Evolutionary conservation across 805 yeast genomes (phyloP).

Genomic region (Priceomyces melissophilus): DNA sequence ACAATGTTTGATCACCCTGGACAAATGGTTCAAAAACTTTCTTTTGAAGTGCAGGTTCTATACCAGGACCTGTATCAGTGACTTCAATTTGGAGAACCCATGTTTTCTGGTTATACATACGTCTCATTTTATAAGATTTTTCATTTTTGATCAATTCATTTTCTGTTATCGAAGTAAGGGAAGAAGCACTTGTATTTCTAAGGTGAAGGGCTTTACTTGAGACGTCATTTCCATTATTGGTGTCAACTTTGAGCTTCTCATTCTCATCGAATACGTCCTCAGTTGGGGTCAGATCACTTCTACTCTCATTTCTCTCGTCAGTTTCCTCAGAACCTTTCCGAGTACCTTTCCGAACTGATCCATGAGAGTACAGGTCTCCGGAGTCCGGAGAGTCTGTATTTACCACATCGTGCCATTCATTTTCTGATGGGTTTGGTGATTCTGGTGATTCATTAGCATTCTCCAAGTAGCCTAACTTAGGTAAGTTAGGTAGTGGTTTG

Average conservation of each 20-base stretch:
- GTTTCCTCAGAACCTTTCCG: background rate
- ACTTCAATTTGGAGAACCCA: constrained; percentile 73
- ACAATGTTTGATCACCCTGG: constrained; percentile 93
- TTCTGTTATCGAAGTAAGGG: constrained; percentile 11
- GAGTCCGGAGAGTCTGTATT: background rate
- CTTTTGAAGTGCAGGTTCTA: constrained; percentile 74
- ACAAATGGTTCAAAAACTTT: constrained; percentile 94
- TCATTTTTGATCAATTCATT: constrained; percentile 34
- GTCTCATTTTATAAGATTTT: constrained; percentile 32
- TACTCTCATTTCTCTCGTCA: background rate
- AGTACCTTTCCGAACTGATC: background rate
- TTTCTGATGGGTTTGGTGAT: background rate
- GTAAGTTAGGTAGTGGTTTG: constrained; percentile 15
- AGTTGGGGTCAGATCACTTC: background rate
- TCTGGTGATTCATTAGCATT: background rate
- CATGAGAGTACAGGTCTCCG: background rate
- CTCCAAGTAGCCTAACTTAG: constrained; percentile 3
- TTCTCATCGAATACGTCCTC: background rate
- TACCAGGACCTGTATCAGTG: constrained; percentile 92
- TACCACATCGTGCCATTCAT: background rate
- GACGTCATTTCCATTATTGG: background rate
- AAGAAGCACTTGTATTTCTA: background rate
- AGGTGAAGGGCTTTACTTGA: background rate
- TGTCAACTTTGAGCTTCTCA: background rate
- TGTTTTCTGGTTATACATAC: constrained; percentile 35